phyloP scores from a whole-genome alignment of 768 basidiomycete species.

The Phanerochaete sordida region DNA sequence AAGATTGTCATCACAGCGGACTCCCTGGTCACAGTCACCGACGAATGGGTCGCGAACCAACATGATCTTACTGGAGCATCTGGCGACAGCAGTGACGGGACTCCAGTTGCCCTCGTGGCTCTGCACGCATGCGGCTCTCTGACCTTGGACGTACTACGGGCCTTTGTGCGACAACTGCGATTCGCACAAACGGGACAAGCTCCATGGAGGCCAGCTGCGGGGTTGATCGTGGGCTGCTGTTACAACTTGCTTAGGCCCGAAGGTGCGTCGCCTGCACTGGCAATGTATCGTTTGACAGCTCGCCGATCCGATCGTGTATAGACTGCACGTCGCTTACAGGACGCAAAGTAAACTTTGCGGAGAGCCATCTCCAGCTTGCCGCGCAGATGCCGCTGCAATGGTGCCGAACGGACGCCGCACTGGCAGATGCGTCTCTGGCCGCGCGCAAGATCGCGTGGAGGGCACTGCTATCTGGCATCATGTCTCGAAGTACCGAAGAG shows the following conservation, averaged over 20 bases:
- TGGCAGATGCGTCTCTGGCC: slow-evolving; percentile 42
- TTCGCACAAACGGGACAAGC: background rate
- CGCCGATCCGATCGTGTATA: background rate
- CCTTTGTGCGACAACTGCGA: slow-evolving; percentile 25
- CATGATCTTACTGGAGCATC: background rate
- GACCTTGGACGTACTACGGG: slow-evolving; percentile 61
- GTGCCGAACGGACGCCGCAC: slow-evolving; percentile 35
- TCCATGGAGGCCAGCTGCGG: slow-evolving; percentile 48
- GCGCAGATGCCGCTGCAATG: slow-evolving; percentile 68
- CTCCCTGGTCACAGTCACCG: slow-evolving; percentile 42
- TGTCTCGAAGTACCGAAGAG: slow-evolving; percentile 7
- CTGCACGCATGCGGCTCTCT: slow-evolving; percentile 78
- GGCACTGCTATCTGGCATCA: slow-evolving; percentile 47
- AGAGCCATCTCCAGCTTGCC: slow-evolving; percentile 64
- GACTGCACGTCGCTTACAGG: slow-evolving; percentile 5
- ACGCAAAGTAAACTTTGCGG: slow-evolving; percentile 32
- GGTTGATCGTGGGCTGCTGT: slow-evolving; percentile 73
- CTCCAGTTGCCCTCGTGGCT: slow-evolving; percentile 60
- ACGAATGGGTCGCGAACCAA: slow-evolving; percentile 46
- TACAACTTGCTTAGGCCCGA: slow-evolving; percentile 64
- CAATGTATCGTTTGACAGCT: background rate
- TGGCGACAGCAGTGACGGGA: background rate
- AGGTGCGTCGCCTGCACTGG: slow-evolving; percentile 32
- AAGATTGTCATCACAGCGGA: slow-evolving; percentile 51
- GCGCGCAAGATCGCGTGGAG: slow-evolving; percentile 71